A percentile compares a stretch with the other conserved stretches of the same genome.
These are phyloP conservation scores for Medicago arabica DNA, from an alignment of 306 rosid species.

Conservation along the genomic window DNA sequence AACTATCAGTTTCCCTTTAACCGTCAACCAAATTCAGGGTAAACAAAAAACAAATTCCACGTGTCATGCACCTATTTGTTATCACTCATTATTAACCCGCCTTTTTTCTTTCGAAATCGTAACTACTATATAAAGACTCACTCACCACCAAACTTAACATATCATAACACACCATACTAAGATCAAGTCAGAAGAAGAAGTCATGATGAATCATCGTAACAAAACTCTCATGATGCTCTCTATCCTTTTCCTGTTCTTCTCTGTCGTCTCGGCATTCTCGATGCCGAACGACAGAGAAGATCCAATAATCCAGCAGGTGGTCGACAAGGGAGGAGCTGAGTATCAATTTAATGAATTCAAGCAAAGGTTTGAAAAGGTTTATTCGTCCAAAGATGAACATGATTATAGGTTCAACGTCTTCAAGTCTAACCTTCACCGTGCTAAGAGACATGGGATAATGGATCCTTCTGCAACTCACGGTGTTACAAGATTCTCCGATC, in stretches of 20 bases:
- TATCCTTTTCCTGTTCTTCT: conserved; percentile 37
- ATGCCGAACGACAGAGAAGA: conserved; percentile 15
- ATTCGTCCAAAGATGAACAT: conserved; percentile 70
- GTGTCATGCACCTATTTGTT: too few species aligned
- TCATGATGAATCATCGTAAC: not conserved
- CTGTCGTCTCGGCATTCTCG: conserved; percentile 34
- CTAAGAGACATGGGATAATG: conserved; percentile 67
- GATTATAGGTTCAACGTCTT: conserved; percentile 67
- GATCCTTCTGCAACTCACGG: conserved; percentile 71
- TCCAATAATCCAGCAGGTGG: conserved; percentile 74
- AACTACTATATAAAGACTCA: not conserved
- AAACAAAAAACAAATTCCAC: not conserved
- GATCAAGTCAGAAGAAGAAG: not conserved
- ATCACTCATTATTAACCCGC: too few species aligned
- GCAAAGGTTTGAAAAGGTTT: conserved; percentile 64
- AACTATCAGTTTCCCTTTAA: not conserved
- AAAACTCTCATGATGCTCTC: conserved; percentile 21
- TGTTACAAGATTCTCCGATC: too few species aligned
- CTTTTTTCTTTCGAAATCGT: not conserved
- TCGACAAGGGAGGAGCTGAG: conserved; percentile 65
- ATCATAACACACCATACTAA: not conserved
- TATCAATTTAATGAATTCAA: conserved; percentile 81
- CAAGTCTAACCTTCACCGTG: conserved; percentile 75
- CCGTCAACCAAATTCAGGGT: not conserved
- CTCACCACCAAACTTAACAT: too few species aligned